These are phyloP conservation scores for Silene uniflora DNA, from an alignment of 148 eudicot species.

Conservation along the genomic window DNA sequence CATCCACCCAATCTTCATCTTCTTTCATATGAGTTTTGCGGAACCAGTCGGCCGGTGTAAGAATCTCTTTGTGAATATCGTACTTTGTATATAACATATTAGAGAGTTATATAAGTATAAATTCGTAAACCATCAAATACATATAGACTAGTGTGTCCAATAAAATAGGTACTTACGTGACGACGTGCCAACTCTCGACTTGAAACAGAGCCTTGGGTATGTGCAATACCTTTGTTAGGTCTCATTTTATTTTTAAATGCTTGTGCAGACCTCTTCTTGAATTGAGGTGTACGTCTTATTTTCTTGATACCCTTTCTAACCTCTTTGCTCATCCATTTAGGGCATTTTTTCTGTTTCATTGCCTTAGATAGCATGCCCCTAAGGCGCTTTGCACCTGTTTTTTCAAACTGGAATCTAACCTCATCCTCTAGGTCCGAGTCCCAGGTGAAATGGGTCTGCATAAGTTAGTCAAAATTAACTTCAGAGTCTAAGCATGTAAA, in stretches of 20 bases:
- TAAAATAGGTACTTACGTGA: background rate
- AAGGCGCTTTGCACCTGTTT: conserved; percentile 7
- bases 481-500: background rate
- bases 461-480: too few species aligned
- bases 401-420: background rate
- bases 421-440: background rate
- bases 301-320: background rate
- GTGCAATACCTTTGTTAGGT: background rate
- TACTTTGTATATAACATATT: background rate
- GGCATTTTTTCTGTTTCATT: background rate
- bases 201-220: conserved; percentile 1
- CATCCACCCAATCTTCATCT: background rate
- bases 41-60: background rate
- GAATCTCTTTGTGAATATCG: background rate
- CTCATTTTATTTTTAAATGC: background rate
- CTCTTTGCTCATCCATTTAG: background rate
- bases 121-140: background rate
- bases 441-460: background rate
- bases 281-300: background rate
- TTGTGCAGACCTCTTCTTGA: background rate
- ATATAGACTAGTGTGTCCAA: background rate
- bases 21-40: too few species aligned
- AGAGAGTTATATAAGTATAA: background rate
- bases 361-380: conserved; percentile 10
- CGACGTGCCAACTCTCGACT: background rate